phyloP scores from a whole-genome alignment of 139 green algal species.

The Haematococcus sp. region DNA sequence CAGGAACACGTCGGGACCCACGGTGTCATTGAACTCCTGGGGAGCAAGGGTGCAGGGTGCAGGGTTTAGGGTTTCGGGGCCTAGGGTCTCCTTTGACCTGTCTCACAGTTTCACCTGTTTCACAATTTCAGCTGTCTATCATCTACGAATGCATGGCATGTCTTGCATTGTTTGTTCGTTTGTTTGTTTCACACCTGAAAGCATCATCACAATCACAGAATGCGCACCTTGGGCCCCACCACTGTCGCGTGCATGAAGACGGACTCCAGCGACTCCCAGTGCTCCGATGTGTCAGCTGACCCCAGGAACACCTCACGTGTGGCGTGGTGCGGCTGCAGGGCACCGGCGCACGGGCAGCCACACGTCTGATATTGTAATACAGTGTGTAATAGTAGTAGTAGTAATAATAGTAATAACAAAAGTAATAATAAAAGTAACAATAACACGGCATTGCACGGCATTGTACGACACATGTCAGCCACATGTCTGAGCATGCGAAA shows the following conservation, averaged over 20 bases:
- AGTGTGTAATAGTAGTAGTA: background rate
- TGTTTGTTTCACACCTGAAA: background rate
- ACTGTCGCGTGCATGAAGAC: constrained; percentile 22
- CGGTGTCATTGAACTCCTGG: constrained; percentile 22
- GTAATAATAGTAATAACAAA: no score
- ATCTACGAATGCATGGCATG: background rate
- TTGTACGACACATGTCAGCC: background rate
- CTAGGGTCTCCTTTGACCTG: no score
- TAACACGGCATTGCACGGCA: background rate
- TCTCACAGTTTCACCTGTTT: background rate
- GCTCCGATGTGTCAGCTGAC: constrained; percentile 23
- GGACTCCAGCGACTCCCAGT: constrained; percentile 31
- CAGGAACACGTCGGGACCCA: constrained; percentile 81
- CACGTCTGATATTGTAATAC: no score
- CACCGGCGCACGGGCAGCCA: no score
- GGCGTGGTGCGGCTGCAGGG: constrained; percentile 67
- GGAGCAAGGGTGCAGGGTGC: no score
- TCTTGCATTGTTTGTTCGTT: background rate
- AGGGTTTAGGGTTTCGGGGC: no score
- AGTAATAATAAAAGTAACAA: background rate
- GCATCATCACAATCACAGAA: background rate
- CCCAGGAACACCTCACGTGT: constrained; percentile 81
- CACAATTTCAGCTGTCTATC: background rate
- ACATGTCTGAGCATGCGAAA: background rate
- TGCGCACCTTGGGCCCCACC: constrained; percentile 7